Base-by-base conservation (phyloP, 2,329 filamentous ascomycete genomes). In the Colletotrichum costaricense region DNA sequence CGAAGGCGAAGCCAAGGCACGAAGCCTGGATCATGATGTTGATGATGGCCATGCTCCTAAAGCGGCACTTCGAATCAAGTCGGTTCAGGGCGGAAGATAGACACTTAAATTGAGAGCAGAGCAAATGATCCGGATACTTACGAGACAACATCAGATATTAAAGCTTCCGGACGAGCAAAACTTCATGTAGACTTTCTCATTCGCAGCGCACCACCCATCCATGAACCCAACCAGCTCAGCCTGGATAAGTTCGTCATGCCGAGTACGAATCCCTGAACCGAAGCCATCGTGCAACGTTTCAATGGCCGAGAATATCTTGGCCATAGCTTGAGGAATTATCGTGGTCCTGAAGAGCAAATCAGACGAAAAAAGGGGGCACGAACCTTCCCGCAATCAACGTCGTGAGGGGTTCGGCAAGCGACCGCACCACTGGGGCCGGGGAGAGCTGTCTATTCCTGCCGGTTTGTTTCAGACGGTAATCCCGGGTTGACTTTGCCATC, bases 241-340 rank as follows among this genome's bases (percentile, higher is more conserved):
- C 24, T 24, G 28, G 14, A 9, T 56, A 5, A 16, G n/a, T 33
- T 8, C 28, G 24, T 33, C 19, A 38, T 63, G 16, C 49, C 65
- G 65, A 69, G 52, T 63, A 63, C 65, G 69, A 69, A 6, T 3
- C 38, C 38, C 2, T 42, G 38, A 9, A 49, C 11, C 65, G 5
- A 24, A 14, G 9, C 16, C 2, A 5, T 49, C 7, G 5, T 9
- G 12, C 8, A 24, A 22, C 5, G 26, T 26, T 28, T 12, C 8
- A n/a, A n/a, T 5, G 3, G 42, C 4, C 42, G 3, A 49, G 42
- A 22, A 22, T 22, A 22, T n/a, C 19, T 11, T n/a, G 19, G 42
- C 0, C 42, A 22, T 49, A 22, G 42, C 42, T 49, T 5, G 33
- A 2, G 14, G 22, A 49, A n/a, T 22, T 11, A n/a, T 22, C 42